Evolutionary conservation across 75 land plant species (phyloP).

Genomic region (Pinus albicaulis): DNA sequence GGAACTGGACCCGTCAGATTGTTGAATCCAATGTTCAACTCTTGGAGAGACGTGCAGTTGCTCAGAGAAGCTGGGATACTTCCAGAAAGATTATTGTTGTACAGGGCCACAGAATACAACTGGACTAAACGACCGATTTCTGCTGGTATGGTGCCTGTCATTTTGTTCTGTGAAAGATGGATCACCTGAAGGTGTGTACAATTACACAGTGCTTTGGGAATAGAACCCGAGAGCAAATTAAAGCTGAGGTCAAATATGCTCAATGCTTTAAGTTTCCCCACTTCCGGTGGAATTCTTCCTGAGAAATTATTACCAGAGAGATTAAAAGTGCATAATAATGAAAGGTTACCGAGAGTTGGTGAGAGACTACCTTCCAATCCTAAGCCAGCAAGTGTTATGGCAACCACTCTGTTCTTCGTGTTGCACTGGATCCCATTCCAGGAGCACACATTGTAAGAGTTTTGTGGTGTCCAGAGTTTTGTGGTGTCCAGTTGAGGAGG

Average conservation of each 20-base stretch:
- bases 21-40: no score
- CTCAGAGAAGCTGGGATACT: constrained; percentile 9
- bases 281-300: constrained; percentile 20
- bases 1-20: no score
- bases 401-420: no score
- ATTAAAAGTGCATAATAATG: no score
- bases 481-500: no score
- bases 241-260: constrained; percentile 6
- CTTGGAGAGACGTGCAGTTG: no score
- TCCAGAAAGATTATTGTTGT: constrained; percentile 13
- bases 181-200: constrained; percentile 4
- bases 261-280: constrained; percentile 10
- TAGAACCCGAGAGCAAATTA: constrained; percentile 5
- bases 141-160: not conserved
- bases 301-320: constrained; percentile 3
- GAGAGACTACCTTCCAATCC: no score
- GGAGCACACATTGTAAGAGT: no score
- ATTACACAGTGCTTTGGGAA: not conserved
- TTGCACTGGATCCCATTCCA: no score
- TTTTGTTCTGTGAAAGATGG: constrained; percentile 6
- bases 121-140: not conserved
- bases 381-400: no score
- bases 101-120: not conserved
- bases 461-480: no score
- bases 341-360: no score